Conservation (phyloP, 2,329 filamentous ascomycete genomes). For the Fusarium sp. region DNA sequence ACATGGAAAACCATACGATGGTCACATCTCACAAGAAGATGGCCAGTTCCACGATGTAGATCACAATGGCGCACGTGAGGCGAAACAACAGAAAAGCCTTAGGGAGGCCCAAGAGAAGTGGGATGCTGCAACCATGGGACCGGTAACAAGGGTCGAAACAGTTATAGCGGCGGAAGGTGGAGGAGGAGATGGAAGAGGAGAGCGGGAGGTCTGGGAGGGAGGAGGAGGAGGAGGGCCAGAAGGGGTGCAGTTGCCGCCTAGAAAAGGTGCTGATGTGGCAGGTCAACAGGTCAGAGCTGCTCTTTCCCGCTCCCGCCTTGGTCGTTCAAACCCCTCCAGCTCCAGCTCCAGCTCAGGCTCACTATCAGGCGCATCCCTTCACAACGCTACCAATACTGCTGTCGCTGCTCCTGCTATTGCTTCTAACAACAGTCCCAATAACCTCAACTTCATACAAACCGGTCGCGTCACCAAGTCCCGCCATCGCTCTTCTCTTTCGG, state of each 20-base stretch:
- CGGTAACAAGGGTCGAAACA: slow-evolving; percentile 30
- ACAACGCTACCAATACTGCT: slow-evolving; percentile 24
- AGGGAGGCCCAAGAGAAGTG: slow-evolving; percentile 39
- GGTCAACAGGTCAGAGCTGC: slow-evolving; percentile 35
- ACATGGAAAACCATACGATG: slow-evolving; percentile 10
- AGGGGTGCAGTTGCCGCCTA: slow-evolving; percentile 34
- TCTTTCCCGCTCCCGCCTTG: slow-evolving; percentile 33
- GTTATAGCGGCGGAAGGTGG: slow-evolving; percentile 27
- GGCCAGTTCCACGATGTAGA: slow-evolving; percentile 1
- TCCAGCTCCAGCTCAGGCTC: slow-evolving; percentile 9
- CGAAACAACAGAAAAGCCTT: slow-evolving; percentile 31
- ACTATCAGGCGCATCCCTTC: slow-evolving; percentile 21
- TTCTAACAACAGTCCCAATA: background rate
- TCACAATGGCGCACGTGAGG: slow-evolving; percentile 15
- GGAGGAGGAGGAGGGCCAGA: slow-evolving; percentile 11
- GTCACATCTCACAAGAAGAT: slow-evolving; percentile 4
- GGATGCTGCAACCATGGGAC: slow-evolving; percentile 32
- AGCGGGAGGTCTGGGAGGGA: background rate
- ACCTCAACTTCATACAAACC: slow-evolving; percentile 33
- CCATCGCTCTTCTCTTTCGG: slow-evolving; percentile 36
- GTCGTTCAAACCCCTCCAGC: slow-evolving; percentile 34
- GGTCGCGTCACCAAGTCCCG: slow-evolving; percentile 44
- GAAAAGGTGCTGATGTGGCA: slow-evolving; percentile 36
- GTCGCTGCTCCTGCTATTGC: background rate
- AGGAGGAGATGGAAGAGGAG: slow-evolving; percentile 20